Conservation (phyloP, 495 filamentous ascomycete species). For the Achaetomiella virescens region DNA sequence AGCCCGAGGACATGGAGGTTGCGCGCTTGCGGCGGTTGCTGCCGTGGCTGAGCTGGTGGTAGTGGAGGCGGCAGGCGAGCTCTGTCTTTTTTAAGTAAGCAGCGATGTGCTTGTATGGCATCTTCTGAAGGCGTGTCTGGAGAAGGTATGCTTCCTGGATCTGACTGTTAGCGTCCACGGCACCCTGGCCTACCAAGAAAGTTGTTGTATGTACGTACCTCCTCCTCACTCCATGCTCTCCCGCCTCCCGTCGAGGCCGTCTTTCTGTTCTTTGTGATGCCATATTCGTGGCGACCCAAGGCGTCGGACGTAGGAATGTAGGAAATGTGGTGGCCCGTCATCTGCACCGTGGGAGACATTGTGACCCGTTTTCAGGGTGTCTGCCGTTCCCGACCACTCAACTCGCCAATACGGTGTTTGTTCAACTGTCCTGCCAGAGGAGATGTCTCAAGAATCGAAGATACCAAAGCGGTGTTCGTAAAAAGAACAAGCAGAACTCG, state of each 20-base stretch:
- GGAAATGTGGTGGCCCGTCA: constrained; percentile 35
- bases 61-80: constrained; percentile 76
- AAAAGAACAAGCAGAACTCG: constrained; percentile 31
- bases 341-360: constrained; percentile 46
- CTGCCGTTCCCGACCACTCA: constrained; percentile 7
- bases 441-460: constrained; percentile 29
- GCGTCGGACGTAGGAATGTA: constrained; percentile 44
- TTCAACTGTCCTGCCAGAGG: constrained; percentile 25
- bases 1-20: constrained; percentile 55
- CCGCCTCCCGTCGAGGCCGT: constrained; percentile 62
- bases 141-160: constrained; percentile 74
- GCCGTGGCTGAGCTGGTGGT: constrained; percentile 76
- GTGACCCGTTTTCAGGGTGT: constrained; percentile 15
- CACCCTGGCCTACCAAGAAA: not conserved
- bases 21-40: constrained; percentile 67
- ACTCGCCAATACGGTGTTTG: no score
- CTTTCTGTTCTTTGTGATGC: constrained; percentile 56
- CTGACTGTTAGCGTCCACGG: constrained; percentile 10
- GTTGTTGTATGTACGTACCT: constrained; percentile 45
- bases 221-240: constrained; percentile 70
- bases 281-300: constrained; percentile 48
- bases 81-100: constrained; percentile 79
- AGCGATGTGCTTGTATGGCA: constrained; percentile 86
- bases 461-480: constrained; percentile 15
- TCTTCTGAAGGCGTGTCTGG: constrained; percentile 75